Conservation (phyloP, 2,329 filamentous ascomycete species). For the Xylaria sp. region DNA sequence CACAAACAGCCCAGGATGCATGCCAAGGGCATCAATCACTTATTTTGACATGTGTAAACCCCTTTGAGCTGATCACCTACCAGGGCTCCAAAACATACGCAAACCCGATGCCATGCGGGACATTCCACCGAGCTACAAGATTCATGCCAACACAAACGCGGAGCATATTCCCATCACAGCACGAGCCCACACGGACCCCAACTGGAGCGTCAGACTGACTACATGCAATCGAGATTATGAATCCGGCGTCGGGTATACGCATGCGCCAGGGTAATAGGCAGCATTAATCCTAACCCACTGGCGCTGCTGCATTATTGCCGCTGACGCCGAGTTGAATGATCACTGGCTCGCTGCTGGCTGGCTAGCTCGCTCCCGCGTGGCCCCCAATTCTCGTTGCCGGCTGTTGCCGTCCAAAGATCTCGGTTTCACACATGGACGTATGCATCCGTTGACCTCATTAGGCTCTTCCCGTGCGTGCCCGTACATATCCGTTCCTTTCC, state of each 20-base stretch:
- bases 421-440: conserved; percentile 46
- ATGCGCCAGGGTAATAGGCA: conserved; percentile 6
- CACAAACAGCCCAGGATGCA: conserved; percentile 33
- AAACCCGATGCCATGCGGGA: conserved; percentile 32
- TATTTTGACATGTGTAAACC: conserved; percentile 33
- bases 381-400: conserved; percentile 35
- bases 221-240: conserved; percentile 18
- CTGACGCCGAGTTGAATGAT: conserved; percentile 35
- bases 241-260: conserved; percentile 25
- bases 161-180: conserved; percentile 3
- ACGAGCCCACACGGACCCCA: conserved; percentile 3
- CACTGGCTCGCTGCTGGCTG: conserved; percentile 13
- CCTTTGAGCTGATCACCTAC: conserved; percentile 29
- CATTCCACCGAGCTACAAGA: conserved; percentile 23
- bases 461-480: conserved; percentile 49
- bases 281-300: conserved; percentile 27
- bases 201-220: conserved; percentile 8
- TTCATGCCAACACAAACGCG: conserved; percentile 16
- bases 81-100: conserved; percentile 27
- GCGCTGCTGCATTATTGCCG: conserved; percentile 35
- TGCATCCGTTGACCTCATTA: conserved; percentile 48
- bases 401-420: conserved; percentile 41
- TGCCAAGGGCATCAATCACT: conserved; percentile 34
- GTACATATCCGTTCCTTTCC: conserved; percentile 48
- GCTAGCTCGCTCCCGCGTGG: conserved; percentile 30